Percentiles rank a stretch among this genome's conserved stretches.
These are phyloP conservation scores for Triticum monococcum DNA, from an alignment of 176 grass and related monocot species.

Conservation along the genomic window DNA sequence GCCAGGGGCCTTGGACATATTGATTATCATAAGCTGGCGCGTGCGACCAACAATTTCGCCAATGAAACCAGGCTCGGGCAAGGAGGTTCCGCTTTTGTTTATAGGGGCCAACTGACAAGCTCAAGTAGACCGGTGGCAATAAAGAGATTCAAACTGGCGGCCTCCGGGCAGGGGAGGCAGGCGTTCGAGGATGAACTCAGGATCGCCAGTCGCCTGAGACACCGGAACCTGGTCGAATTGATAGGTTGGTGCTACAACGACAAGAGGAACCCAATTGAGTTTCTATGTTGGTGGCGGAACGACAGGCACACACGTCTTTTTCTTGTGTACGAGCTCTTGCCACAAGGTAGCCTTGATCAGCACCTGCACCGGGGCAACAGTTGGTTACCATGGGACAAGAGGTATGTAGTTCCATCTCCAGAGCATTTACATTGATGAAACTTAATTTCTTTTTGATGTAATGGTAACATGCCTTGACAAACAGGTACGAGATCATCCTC, in stretches of 20 bases:
- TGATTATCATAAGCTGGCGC: neutral
- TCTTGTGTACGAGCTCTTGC: neutral
- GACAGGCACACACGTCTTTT: neutral
- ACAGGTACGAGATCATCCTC: neutral
- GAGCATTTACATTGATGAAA: no score
- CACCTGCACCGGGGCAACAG: neutral
- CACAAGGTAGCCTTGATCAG: neutral
- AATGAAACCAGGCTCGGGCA: neutral
- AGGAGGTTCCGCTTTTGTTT: neutral
- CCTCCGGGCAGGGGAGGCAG: neutral
- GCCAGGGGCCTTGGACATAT: neutral
- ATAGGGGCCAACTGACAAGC: neutral
- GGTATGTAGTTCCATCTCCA: no score
- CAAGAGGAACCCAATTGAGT: neutral
- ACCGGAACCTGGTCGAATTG: neutral
- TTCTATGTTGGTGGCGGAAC: neutral
- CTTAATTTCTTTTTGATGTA: no score
- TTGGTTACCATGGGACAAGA: slow-evolving; percentile 9
- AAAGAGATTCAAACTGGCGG: neutral
- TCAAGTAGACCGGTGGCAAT: neutral
- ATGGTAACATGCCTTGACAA: neutral
- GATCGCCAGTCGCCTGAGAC: neutral
- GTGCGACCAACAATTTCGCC: neutral
- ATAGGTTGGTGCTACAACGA: neutral
- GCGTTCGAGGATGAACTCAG: neutral